These are phyloP conservation scores for Coniochaeta hoffmannii DNA, from an alignment of 2,329 filamentous ascomycete species.

Conservation along the genomic window DNA sequence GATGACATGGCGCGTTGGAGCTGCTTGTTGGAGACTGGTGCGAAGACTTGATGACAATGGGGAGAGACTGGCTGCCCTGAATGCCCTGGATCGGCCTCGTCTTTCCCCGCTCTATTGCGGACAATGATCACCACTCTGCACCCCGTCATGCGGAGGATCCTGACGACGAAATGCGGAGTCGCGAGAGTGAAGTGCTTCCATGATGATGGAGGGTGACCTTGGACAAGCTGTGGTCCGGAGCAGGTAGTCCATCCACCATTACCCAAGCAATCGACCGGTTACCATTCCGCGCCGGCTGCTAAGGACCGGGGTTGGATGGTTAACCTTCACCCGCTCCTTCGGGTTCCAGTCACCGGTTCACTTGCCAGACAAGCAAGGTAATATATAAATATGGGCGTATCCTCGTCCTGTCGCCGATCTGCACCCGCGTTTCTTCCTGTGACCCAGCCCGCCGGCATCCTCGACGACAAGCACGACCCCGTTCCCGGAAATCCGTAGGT, in stretches of 20 bases:
- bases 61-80: neutral
- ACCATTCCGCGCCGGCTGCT: neutral
- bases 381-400: conserved; percentile 2
- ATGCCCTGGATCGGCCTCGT: neutral
- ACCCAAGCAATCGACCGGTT: neutral
- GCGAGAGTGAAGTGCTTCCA: neutral
- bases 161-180: neutral
- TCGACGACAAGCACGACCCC: neutral
- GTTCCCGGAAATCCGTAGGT: neutral
- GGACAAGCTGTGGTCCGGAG: neutral
- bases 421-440: neutral
- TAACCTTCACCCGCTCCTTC: neutral
- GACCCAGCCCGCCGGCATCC: neutral
- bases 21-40: neutral
- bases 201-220: neutral
- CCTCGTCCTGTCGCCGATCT: neutral
- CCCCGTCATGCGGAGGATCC: neutral
- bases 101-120: neutral
- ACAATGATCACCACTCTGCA: neutral
- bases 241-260: neutral
- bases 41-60: neutral
- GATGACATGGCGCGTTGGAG: conserved; percentile 2
- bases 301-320: neutral
- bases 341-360: neutral
- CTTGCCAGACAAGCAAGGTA: neutral